Base-by-base conservation (phyloP, 805 yeast genomes). In the Candida patagonica region DNA sequence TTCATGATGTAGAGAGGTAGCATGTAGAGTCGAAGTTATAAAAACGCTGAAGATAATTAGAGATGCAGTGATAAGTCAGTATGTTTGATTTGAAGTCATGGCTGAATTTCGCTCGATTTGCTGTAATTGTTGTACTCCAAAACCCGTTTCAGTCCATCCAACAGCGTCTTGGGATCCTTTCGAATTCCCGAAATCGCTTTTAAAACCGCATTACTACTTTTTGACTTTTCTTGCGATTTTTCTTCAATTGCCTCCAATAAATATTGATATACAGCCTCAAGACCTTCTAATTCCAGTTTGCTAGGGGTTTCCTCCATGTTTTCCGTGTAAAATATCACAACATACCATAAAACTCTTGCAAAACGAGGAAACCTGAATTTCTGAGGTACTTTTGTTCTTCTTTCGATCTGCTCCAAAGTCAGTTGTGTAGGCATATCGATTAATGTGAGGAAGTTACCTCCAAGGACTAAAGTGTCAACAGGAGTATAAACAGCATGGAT, bases 401-500 rank as follows among this genome's bases (percentile, higher is more conserved):
- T 62, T 55, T 87, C 96, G 23, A 87, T 66, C 6, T 70, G 63
- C 40, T 71, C 72, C 6, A 85, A 70, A 35, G 63, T 64, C 27
- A 84, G 54, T 54, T 87, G 94, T 47, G 69, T 78, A 16, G 66
- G 63, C 46, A 85, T 60, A 51, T 79, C 78, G 40, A 73, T 60
- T 30, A 76, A 54, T 0, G 94, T 84, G 21, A 87, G 62, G 55
- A 79, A 87, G 56, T 87, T 87, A 0, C 96, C 96, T 2, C 96
- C 96, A 41, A 87, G 73, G 2, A 87, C 86, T 2, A 86, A 61
- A 0, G 94, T 74, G 54, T 87, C 95, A 12, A 64, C 62, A 0
- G 94, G 89, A 0, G 96, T 86, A 52, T 76, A 76, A 0, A 87
- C 96, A 0, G 92, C 78, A 59, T 87, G 96, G 37, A 87, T 86